Conservation (phyloP, 2,329 filamentous ascomycete species). For the Ophiocordyceps camponoti-floridani region DNA sequence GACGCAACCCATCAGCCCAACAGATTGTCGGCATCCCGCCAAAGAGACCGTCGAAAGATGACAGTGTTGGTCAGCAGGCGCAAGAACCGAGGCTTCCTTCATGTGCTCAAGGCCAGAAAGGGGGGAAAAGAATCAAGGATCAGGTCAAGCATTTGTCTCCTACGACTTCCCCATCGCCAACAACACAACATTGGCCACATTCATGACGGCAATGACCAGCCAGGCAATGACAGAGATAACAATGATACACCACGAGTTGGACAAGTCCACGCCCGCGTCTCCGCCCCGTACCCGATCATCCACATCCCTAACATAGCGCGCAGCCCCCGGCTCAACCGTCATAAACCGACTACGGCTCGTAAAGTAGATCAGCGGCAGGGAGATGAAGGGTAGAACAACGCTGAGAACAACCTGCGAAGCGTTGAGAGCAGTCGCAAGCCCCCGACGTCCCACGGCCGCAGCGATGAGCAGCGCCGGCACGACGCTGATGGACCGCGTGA, state of each 20-base stretch:
- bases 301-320: constrained; percentile 8
- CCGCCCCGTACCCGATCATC: not conserved
- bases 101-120: not conserved
- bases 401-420: constrained; percentile 64
- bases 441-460: constrained; percentile 53
- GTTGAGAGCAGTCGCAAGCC: constrained; percentile 54
- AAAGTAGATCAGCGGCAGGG: constrained; percentile 69
- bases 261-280: constrained; percentile 36
- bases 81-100: too few species aligned
- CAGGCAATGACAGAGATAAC: constrained; percentile 43
- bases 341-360: constrained; percentile 67
- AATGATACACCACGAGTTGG: constrained; percentile 50
- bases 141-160: not conserved
- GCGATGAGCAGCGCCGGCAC: constrained; percentile 72
- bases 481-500: constrained; percentile 67
- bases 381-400: constrained; percentile 67
- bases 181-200: constrained; percentile 57
- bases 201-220: constrained; percentile 60
- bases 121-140: not conserved
- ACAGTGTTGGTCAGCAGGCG: too few species aligned
- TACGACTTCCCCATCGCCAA: constrained; percentile 20
- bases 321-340: constrained; percentile 36
- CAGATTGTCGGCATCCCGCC: too few species aligned
- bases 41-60: too few species aligned
- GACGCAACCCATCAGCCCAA: too few species aligned